Percentiles rank a stretch among this genome's conserved stretches.
Evolutionary conservation across 257 asterid species (phyloP).

Genomic region (Plectranthus barbatus): DNA sequence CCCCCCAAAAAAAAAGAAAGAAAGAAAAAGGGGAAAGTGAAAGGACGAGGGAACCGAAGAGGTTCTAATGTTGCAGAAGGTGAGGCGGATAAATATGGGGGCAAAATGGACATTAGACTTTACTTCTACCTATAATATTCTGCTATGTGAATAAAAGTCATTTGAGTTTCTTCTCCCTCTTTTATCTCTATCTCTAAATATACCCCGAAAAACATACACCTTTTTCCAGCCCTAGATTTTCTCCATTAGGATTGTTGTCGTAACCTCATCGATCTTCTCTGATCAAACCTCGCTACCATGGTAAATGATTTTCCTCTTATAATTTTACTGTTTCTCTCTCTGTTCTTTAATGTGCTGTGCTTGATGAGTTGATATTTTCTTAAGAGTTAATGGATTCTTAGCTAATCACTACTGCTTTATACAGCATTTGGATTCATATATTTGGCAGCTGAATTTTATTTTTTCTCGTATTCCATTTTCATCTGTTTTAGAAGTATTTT

Average conservation of each 20-base stretch:
- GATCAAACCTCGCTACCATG: conserved; percentile 25
- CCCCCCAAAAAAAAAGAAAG: too few species aligned
- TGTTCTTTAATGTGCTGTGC: not conserved
- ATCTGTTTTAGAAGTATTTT: too few species aligned
- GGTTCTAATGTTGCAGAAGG: not conserved
- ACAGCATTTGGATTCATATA: not conserved
- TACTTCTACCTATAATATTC: not conserved
- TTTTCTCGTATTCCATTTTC: too few species aligned
- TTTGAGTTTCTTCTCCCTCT: not conserved
- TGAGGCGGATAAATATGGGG: conserved; percentile 4
- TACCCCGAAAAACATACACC: not conserved
- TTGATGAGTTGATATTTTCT: not conserved
- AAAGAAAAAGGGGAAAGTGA: not conserved
- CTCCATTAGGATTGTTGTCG: conserved; percentile 3
- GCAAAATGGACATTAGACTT: conserved; percentile 8
- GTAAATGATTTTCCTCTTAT: conserved; percentile 12
- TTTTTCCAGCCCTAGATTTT: conserved; percentile 21
- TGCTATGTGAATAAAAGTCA: not conserved
- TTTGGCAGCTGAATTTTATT: not conserved
- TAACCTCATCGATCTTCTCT: conserved; percentile 29
- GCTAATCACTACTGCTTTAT: not conserved
- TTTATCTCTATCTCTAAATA: not conserved
- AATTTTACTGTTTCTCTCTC: not conserved
- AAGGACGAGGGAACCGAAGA: not conserved
- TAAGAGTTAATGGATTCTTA: not conserved